A percentile compares a stretch with the other conserved stretches of the same genome.
Conservation (phyloP, 1,284 basidiomycete genomes). For the Rhodotorula mucilaginosa region DNA sequence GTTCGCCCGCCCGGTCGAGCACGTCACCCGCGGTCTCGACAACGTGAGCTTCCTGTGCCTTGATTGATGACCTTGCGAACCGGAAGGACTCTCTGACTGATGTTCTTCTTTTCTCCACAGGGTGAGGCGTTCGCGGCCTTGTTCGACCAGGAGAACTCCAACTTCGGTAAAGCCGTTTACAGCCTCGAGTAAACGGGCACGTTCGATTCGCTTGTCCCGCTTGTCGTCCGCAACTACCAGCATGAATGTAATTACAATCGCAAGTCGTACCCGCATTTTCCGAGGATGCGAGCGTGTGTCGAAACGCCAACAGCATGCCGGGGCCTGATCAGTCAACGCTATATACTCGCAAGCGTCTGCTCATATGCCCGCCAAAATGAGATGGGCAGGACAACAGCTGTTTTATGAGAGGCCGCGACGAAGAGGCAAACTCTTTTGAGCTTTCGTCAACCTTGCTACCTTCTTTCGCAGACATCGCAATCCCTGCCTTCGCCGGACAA, state of each 20-base stretch:
- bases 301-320: too few relatives aligned
- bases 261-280: background rate
- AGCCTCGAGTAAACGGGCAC: constrained; percentile 21
- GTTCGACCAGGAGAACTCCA: constrained; percentile 8
- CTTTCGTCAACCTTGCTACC: too few relatives aligned
- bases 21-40: constrained; percentile 39
- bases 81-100: background rate
- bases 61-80: background rate
- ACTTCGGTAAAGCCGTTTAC: constrained; percentile 32
- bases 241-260: too few relatives aligned
- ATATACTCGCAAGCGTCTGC: background rate
- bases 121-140: constrained; percentile 12
- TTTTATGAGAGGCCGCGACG: background rate
- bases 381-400: background rate
- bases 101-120: background rate
- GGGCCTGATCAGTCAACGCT: too few relatives aligned
- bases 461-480: too few relatives aligned
- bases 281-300: background rate
- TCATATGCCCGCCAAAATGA: background rate
- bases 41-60: constrained; percentile 22
- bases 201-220: too few relatives aligned
- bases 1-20: constrained; percentile 59
- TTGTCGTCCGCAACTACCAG: too few relatives aligned
- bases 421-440: background rate
- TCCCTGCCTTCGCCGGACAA: too few relatives aligned